Evolutionary conservation across 148 eudicot genomes (phyloP).

Genomic region (Camellia granthamiana): DNA sequence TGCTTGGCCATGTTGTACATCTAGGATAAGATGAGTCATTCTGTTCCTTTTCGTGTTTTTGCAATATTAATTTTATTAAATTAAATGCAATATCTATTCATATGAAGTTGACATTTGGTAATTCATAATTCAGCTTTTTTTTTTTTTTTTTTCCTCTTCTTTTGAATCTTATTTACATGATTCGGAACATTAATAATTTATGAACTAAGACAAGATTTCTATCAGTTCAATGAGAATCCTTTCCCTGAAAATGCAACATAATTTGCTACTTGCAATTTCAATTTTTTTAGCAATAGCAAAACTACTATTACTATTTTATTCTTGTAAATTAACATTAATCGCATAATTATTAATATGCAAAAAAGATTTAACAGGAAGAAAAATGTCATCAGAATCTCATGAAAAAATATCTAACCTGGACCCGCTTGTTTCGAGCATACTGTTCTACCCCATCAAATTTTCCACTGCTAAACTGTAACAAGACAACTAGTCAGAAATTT

Average conservation of each 20-base stretch:
- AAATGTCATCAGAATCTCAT: neutral
- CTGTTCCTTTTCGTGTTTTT: no score
- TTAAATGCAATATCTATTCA: no score
- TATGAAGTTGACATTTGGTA: neutral
- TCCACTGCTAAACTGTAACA: constrained; percentile 58
- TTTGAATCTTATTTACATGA: neutral
- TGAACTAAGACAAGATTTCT: neutral
- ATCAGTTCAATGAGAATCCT: neutral
- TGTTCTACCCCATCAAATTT: constrained; percentile 66
- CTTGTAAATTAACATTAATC: neutral
- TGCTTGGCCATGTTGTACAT: neutral
- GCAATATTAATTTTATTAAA: no score
- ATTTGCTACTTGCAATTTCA: neutral
- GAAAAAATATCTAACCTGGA: constrained; percentile 51
- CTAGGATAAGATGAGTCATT: no score
- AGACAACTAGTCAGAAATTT: constrained; percentile 4
- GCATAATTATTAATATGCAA: no score
- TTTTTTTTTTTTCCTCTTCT: neutral
- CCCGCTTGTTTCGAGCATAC: constrained; percentile 87
- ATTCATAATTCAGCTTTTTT: neutral
- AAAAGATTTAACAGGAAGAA: neutral
- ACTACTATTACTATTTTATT: neutral
- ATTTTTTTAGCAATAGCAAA: neutral
- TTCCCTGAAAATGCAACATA: neutral
- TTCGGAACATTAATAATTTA: neutral